Evolutionary conservation across 208 protist genomes (phyloP).

Genomic region (Kentomonas sorsogonicus): DNA sequence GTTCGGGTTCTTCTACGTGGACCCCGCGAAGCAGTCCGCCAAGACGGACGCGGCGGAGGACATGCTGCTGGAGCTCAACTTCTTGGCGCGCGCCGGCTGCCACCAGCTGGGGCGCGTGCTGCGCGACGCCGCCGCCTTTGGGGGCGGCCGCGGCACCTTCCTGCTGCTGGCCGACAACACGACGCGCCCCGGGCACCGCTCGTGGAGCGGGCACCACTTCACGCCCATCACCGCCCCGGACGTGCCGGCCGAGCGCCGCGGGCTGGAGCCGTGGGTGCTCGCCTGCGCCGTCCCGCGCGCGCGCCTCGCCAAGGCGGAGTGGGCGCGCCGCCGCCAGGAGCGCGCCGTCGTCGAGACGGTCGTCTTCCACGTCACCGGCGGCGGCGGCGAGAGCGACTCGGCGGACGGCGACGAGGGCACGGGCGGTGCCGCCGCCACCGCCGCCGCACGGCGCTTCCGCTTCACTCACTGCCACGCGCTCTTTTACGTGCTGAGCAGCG

Average conservation of each 20-base stretch:
- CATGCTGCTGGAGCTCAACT: constrained; percentile 1
- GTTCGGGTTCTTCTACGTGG: background rate
- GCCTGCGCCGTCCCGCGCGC: constrained; percentile 52
- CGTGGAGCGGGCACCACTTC: constrained; percentile 52
- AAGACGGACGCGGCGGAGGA: background rate
- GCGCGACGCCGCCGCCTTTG: constrained; percentile 19
- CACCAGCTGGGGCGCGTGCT: constrained; percentile 37
- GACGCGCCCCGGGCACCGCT: constrained; percentile 36
- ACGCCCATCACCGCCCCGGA: constrained; percentile 21
- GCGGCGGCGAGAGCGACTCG: constrained; percentile 1
- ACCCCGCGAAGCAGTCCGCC: background rate
- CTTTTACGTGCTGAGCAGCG: constrained; percentile 56
- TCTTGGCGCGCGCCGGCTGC: constrained; percentile 32
- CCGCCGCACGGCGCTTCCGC: constrained; percentile 13
- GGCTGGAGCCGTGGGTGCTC: constrained; percentile 67
- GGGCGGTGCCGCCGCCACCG: background rate
- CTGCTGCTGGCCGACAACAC: constrained; percentile 66
- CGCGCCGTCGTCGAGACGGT: constrained; percentile 33
- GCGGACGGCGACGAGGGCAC: background rate
- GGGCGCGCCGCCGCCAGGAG: constrained; percentile 28
- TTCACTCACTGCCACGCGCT: constrained; percentile 38
- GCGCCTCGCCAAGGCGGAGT: constrained; percentile 25
- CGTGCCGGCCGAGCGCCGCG: constrained; percentile 25
- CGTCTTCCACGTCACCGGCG: constrained; percentile 51
- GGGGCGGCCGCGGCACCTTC: constrained; percentile 34